Conservation (phyloP, 1,284 basidiomycete species). For the Thelephora terrestris region DNA sequence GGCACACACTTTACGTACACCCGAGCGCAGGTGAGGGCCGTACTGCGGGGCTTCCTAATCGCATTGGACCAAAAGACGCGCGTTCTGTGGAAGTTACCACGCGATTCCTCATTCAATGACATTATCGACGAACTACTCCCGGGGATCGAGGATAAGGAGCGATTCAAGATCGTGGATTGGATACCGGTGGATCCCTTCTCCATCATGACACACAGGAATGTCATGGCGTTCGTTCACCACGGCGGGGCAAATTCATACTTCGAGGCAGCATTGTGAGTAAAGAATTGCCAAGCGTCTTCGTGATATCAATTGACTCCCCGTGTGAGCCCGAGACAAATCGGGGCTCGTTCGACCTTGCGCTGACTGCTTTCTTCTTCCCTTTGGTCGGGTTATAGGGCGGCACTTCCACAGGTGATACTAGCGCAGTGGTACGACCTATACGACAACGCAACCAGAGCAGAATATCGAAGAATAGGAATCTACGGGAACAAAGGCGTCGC, state of each 20-base stretch:
- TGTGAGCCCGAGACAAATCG: too few relatives aligned
- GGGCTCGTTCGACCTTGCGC: too few relatives aligned
- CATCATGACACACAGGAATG: slow-evolving; percentile 8
- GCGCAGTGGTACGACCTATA: slow-evolving; percentile 11
- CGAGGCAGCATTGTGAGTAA: too few relatives aligned
- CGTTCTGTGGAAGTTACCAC: slow-evolving; percentile 13
- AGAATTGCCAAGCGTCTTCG: too few relatives aligned
- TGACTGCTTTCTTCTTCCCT: too few relatives aligned
- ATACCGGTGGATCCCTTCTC: slow-evolving; percentile 6
- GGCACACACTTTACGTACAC: slow-evolving; percentile 12
- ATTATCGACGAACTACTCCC: slow-evolving; percentile 2
- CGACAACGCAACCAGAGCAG: slow-evolving; percentile 10
- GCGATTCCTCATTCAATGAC: slow-evolving; percentile 6
- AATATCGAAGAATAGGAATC: slow-evolving; percentile 10
- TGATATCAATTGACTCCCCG: too few relatives aligned
- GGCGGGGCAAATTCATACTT: slow-evolving; percentile 6
- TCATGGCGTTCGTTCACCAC: slow-evolving; percentile 7
- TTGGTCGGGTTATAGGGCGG: background rate
- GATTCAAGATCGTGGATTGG: slow-evolving; percentile 7
- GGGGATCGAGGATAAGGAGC: background rate
- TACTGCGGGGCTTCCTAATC: slow-evolving; percentile 5
- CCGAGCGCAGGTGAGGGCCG: slow-evolving; percentile 4
- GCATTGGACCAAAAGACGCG: background rate
- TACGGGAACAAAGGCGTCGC: slow-evolving; percentile 9
- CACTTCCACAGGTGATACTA: slow-evolving; percentile 9